Evolutionary conservation across 176 grass and related monocot genomes (phyloP), one percentile per base, ranked within the genome.

Genomic region (Eleusine indica): DNA sequence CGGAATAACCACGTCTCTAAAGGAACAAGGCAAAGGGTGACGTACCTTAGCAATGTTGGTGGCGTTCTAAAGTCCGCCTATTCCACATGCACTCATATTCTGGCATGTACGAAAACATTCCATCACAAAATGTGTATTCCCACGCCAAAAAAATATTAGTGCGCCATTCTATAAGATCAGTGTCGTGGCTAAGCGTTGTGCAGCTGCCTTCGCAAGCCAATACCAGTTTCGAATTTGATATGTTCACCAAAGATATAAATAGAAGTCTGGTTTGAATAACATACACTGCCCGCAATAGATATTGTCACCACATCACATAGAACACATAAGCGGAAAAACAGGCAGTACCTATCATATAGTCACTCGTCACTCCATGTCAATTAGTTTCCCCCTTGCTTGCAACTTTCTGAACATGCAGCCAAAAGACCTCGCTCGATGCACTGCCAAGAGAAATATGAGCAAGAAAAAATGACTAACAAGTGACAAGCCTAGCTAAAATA

Each of bases 371-470:
- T 73, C 43, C 44, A 76, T 72, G 53, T 63, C 41, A 42, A 72
- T 69, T 79, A 74, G 32, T 44, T 80, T 81, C 58, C 74, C 62
- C 68, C 53, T 43, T 71, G 60, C 39, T 70, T 88, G 57, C 79
- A 46, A 54, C 57, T 80, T 77, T 84, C 89, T 43, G 83, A 90
- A 73, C 88, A 86, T 48, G 82, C 91, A 68, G 75, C 88, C 22
- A 90, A 72, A 81, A 94, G 86, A 56, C 91, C 91, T 29, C 57
- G 82, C 74, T 94, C 88, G 22, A 94, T 94, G 71, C 91, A 83
- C 91, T 93, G 79, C 35, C 49, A 83, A 83, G 22, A 19, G 64
- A 71, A 88, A 74, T 46, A 38, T 79, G 28, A 10, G 9, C 16
- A 38, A 37, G 29, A 16, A 78, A 74, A 57, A 28, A 75, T 48